phyloP scores from a whole-genome alignment of 2,329 filamentous ascomycete species.

The Arthroderma sp. region DNA sequence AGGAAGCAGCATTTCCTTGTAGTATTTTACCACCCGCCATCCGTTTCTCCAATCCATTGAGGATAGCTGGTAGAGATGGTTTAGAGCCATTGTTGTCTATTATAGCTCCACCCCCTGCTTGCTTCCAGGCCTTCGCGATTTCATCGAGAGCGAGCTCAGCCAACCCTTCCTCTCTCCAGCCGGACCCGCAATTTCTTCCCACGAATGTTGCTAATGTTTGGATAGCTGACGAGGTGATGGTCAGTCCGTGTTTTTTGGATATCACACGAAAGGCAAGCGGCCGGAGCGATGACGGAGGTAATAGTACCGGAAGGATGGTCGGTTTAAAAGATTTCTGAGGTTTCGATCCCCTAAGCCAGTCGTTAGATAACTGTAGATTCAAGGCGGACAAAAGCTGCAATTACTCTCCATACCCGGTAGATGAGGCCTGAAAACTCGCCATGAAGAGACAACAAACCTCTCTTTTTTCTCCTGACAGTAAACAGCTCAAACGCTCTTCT shows the following conservation, averaged over 20 bases:
- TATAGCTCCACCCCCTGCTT: slow-evolving; percentile 73
- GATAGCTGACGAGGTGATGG: slow-evolving; percentile 73
- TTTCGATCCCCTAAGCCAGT: slow-evolving; percentile 21
- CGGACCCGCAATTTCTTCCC: slow-evolving; percentile 83
- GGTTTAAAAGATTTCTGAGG: slow-evolving; percentile 38
- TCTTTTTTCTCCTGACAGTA: too few relatives aligned
- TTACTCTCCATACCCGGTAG: too few relatives aligned
- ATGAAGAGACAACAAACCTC: too few relatives aligned
- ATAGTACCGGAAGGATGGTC: slow-evolving; percentile 71
- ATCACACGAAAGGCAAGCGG: slow-evolving; percentile 90
- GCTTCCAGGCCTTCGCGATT: slow-evolving; percentile 83
- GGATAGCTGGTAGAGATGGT: slow-evolving; percentile 56
- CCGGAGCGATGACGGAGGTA: slow-evolving; percentile 73
- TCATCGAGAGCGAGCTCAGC: slow-evolving; percentile 90
- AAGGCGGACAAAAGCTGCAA: too few relatives aligned
- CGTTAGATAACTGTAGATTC: too few relatives aligned
- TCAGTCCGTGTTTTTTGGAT: slow-evolving; percentile 94
- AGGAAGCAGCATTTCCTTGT: slow-evolving; percentile 38
- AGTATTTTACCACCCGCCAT: slow-evolving; percentile 64
- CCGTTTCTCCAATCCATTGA: slow-evolving; percentile 71
- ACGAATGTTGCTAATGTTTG: slow-evolving; percentile 79
- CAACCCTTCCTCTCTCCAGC: slow-evolving; percentile 90
- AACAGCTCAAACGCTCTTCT: too few relatives aligned
- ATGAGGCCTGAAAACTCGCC: too few relatives aligned
- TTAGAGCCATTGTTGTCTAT: slow-evolving; percentile 68